Conservation (phyloP, 2,329 filamentous ascomycete genomes). For the Ampelomyces quisqualis region DNA sequence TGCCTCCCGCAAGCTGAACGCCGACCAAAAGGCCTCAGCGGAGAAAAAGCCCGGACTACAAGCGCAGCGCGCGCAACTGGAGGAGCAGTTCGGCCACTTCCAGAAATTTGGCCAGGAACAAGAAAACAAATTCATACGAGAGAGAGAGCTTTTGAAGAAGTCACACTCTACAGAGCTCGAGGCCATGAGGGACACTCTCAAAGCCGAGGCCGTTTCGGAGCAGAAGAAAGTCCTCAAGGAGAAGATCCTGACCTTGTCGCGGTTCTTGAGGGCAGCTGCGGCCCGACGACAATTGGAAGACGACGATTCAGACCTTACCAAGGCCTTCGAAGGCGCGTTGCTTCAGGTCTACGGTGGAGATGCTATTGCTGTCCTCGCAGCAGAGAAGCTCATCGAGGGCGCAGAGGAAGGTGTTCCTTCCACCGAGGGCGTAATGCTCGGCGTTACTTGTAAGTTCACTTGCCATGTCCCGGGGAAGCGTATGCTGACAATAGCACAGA, state of each 20-base stretch:
- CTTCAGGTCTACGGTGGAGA: conserved; percentile 78
- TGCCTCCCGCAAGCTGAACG: conserved; percentile 70
- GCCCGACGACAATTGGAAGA: conserved; percentile 71
- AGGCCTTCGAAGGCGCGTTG: conserved; percentile 77
- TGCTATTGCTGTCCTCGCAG: conserved; percentile 69
- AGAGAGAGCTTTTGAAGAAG: conserved; percentile 58
- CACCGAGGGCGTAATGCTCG: conserved; percentile 64
- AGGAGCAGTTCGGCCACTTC: conserved; percentile 73
- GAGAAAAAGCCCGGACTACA: conserved; percentile 74
- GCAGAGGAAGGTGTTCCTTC: conserved; percentile 65
- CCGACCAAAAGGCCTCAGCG: conserved; percentile 75
- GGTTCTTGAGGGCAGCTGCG: conserved; percentile 78
- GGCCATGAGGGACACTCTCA: conserved; percentile 55
- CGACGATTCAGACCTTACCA: conserved; percentile 71
- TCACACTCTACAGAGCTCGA: conserved; percentile 60
- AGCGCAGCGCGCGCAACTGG: conserved; percentile 66
- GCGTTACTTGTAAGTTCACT: conserved; percentile 67
- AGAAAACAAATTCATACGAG: conserved; percentile 59
- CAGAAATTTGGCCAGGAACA: conserved; percentile 75
- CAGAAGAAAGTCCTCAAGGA: conserved; percentile 55
- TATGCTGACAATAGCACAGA: conserved; percentile 45
- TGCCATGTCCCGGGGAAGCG: not conserved
- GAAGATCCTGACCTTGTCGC: conserved; percentile 69
- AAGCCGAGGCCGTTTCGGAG: conserved; percentile 54
- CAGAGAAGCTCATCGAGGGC: conserved; percentile 75